Conservation (phyloP, 495 filamentous ascomycete species). For the Penicillium angulare region DNA sequence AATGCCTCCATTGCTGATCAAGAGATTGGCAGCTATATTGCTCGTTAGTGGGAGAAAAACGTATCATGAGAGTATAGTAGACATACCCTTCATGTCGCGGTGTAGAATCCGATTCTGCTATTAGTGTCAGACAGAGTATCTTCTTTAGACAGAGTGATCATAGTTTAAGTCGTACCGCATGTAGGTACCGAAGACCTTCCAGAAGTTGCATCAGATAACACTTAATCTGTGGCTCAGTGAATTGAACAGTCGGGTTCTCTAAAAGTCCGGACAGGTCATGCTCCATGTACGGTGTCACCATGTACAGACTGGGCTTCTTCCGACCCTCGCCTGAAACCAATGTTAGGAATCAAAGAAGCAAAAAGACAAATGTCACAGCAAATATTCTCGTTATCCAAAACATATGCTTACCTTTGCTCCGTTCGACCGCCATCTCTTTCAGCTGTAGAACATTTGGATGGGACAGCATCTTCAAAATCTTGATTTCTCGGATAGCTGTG, state of each 20-base stretch:
- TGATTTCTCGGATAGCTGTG: constrained; percentile 96
- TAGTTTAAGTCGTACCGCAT: constrained; percentile 54
- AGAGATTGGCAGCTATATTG: constrained; percentile 78
- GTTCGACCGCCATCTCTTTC: constrained; percentile 95
- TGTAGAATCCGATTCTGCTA: constrained; percentile 76
- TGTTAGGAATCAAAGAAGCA: constrained; percentile 5
- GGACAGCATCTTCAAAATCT: constrained; percentile 88
- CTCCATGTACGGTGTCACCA: constrained; percentile 99
- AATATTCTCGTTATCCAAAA: not conserved
- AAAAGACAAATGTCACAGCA: not conserved
- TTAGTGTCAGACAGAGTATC: not conserved
- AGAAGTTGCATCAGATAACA: constrained; percentile 96
- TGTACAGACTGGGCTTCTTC: constrained; percentile 89
- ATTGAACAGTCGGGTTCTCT: constrained; percentile 85
- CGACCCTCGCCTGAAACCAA: constrained; percentile 60
- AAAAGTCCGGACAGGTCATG: constrained; percentile 95
- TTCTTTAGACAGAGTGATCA: constrained; percentile 8
- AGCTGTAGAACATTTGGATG: constrained; percentile 86
- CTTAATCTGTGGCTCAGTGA: constrained; percentile 90
- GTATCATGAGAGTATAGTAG: not conserved
- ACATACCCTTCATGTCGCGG: constrained; percentile 86
- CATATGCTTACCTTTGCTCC: constrained; percentile 55
- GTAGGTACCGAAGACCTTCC: constrained; percentile 84
- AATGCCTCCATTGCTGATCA: constrained; percentile 92
- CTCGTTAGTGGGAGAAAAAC: constrained; percentile 22